Base-by-base conservation (phyloP, 345 rosid species). In the Mallotus nudiflorus region DNA sequence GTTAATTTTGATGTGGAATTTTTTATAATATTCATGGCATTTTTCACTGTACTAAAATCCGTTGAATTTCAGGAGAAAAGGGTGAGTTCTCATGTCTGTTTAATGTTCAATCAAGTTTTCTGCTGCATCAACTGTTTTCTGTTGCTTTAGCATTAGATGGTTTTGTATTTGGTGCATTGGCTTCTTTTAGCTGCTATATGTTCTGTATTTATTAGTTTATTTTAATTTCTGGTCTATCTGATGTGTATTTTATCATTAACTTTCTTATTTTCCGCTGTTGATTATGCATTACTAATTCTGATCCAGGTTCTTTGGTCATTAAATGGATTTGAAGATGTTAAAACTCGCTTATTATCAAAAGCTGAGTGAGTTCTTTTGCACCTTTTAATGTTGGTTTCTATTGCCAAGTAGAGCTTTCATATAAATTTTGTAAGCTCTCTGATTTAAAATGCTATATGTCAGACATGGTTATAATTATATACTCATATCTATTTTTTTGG, bases 291-390 rank as follows among this genome's bases (percentile, higher is more conserved):
- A 40, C 70, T 77, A 56, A n/a, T 75, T 39, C 53, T 61, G 3
- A 37, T 81, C 76, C 86, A 93, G 97, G 91, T 91, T 56, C 75
- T 93, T 71, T 83, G 80, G 55, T 89, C 96, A 6, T 80, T 91
- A 24, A 82, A 88, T 83, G 91, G 89, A 76, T 84, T 93, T 69
- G 81, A 82, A 71, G 86, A 85, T 76, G 77, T 71, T 51, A 83
- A 77, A 71, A 82, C 88, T 24, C 91, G 97, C 68, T 52, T 93
- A 64, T 73, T 73, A 50, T 84, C 96, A 28, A 93, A 93, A 83
- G 80, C 85, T 50, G 87, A 84, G 98, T 89, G 76, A 86, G 97
- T 84, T 65, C 67, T 68, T 79, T 67, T 53, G 42, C 46, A 67
- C 50, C 55, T 74, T 70, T 20, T 54, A 62, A 51, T 52, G 40